A percentile compares a stretch with the other conserved stretches of the same genome.
These are phyloP conservation scores for Ananas comosus DNA, from an alignment of 176 grass and related monocot species.

Conservation along the genomic window DNA sequence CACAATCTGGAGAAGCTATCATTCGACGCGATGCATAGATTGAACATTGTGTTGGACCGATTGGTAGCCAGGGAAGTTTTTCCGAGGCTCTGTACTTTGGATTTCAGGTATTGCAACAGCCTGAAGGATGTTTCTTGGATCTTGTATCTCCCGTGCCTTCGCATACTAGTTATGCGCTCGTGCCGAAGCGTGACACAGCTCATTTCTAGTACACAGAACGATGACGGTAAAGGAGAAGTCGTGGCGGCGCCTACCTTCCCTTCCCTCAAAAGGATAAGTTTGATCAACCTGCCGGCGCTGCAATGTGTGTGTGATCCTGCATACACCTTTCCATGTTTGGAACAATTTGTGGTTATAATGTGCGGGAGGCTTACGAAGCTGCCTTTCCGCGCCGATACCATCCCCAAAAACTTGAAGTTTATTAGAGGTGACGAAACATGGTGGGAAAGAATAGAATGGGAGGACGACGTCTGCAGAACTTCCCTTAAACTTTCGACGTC, in stretches of 20 bases:
- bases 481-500: not conserved
- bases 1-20: conserved; percentile 8
- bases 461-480: not conserved
- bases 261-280: not conserved
- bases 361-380: not conserved
- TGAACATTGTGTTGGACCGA: not conserved
- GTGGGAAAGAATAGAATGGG: not conserved
- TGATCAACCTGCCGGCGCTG: not conserved
- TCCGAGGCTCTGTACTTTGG: conserved; percentile 16
- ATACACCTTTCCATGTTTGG: not conserved
- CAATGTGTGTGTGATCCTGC: not conserved
- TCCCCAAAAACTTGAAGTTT: not conserved
- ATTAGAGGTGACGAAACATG: not conserved
- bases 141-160: conserved; percentile 12
- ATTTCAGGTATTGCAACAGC: conserved; percentile 3
- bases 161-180: not conserved
- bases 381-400: not conserved
- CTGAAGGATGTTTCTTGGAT: conserved; percentile 24
- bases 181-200: not conserved
- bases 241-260: not conserved
- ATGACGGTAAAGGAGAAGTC: not conserved
- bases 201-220: not conserved
- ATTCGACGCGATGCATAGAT: not conserved
- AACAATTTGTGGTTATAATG: not conserved
- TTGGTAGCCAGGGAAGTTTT: conserved; percentile 12